A percentile compares a stretch with the other conserved stretches of the same genome.
Evolutionary conservation across 2,329 filamentous ascomycete species (phyloP).

Genomic region (Epichloe brachyelytri): DNA sequence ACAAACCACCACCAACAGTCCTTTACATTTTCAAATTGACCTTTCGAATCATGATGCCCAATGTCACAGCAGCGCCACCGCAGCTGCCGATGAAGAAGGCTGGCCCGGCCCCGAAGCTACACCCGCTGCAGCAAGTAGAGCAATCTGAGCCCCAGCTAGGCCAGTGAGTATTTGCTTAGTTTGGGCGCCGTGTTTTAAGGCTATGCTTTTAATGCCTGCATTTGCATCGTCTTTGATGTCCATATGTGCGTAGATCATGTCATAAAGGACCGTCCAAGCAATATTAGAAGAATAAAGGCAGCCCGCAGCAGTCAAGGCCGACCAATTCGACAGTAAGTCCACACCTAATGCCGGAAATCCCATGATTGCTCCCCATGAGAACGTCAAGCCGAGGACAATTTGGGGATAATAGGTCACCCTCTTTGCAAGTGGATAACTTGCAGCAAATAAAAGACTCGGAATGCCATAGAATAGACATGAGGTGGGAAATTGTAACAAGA

Average conservation of each 20-base stretch:
- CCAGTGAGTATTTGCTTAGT: conserved; percentile 66
- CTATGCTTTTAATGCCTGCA: conserved; percentile 81
- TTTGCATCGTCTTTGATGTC: conserved; percentile 77
- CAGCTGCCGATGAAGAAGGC: conserved; percentile 55
- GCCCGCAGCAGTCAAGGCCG: conserved; percentile 52
- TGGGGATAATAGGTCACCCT: conserved; percentile 81
- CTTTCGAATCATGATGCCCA: conserved; percentile 54
- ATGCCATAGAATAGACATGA: conserved; percentile 66
- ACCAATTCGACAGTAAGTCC: conserved; percentile 51
- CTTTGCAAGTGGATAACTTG: conserved; percentile 71
- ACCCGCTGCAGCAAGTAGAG: conserved; percentile 57
- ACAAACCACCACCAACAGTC: conserved; percentile 70
- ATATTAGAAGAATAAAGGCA: conserved; percentile 67
- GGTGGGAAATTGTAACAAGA: conserved; percentile 64
- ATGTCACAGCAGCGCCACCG: conserved; percentile 46
- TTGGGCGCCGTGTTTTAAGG: conserved; percentile 61
- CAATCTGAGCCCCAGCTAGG: conserved; percentile 55
- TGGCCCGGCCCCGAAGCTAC: conserved; percentile 52
- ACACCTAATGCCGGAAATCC: conserved; percentile 75
- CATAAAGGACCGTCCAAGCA: conserved; percentile 78
- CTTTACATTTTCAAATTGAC: conserved; percentile 53
- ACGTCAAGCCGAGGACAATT: conserved; percentile 68
- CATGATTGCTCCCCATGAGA: conserved; percentile 82
- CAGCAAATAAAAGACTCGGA: conserved; percentile 61
- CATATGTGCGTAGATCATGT: conserved; percentile 92